Evolutionary conservation across 2,329 filamentous ascomycete genomes (phyloP), one percentile per base, ranked within the genome.

Genomic region (Zymoseptoria ardabiliae): DNA sequence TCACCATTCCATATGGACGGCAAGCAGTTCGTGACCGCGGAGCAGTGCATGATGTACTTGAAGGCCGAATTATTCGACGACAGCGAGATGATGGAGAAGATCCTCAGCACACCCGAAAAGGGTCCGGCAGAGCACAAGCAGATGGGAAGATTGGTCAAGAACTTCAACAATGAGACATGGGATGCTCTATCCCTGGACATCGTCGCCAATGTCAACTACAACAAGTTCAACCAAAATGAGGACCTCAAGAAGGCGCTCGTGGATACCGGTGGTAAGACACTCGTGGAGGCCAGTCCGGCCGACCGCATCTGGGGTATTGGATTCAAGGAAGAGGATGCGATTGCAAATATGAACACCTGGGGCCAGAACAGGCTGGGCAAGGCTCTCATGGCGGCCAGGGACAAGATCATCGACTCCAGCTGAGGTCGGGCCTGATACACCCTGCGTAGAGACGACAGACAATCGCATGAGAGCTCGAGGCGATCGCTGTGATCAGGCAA

Each of bases 91-190:
- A 82, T 79, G 2, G 67, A 72, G n/a, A 45, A 76, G 35, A 81
- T 87, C 71, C 78, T 86, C 25, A 62, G 68, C 20, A 78, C 77
- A 5, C 66, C 51, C 0, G 69, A 13, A 59, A 66, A 9, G 63
- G 63, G 7, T 64, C 68, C 7, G 63, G 61, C 3, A 67, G 72
- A 35, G 63, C 69, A 80, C 22, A 69, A 71, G 53, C 58, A 55
- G 19, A 62, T 74, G 13, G 72, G 72, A 17, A 61, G 72, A 17
- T 52, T 73, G 56, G 69, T 74, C 17, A 69, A 66, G 53, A 65
- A 69, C 53, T 75, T 73, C 58, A 63, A 70, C 25, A 67, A 69
- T 4, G 56, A 59, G 11, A 61, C 63, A 19, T 74, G 72, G 73
- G 59, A 70, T 25, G 55, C 58, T 41, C 58, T 66, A 19, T 63